Evolutionary conservation across 257 asterid genomes (phyloP).

Genomic region (Ehretia macrophylla): DNA sequence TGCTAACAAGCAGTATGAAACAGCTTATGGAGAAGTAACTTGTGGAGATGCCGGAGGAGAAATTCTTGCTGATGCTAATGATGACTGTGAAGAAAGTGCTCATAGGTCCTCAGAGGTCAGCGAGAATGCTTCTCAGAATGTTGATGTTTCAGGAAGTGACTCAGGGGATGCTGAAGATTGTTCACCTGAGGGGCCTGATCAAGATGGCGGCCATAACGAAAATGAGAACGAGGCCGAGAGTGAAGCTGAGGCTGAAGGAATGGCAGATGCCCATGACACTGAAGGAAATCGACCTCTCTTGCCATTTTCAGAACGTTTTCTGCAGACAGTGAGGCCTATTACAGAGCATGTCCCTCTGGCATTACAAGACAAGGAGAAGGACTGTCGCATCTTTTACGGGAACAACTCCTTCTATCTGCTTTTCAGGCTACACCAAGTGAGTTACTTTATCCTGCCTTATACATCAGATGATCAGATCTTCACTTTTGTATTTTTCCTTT

Average conservation of each 20-base stretch:
- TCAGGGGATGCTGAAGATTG: constrained; percentile 73
- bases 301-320: constrained; percentile 39
- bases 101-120: constrained; percentile 59
- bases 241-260: constrained; percentile 71
- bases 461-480: constrained; percentile 9
- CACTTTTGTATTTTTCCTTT: constrained; percentile 3
- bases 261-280: constrained; percentile 45
- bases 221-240: constrained; percentile 63
- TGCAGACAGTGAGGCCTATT: constrained; percentile 63
- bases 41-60: constrained; percentile 37
- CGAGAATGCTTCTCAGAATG: constrained; percentile 75
- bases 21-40: constrained; percentile 24
- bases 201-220: constrained; percentile 52
- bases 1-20: constrained; percentile 26
- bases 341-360: constrained; percentile 32
- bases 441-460: constrained; percentile 2
- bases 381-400: constrained; percentile 61
- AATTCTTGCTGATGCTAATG: constrained; percentile 47
- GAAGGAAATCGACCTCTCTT: constrained; percentile 39
- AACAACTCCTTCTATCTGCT: constrained; percentile 79
- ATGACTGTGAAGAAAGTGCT: constrained; percentile 63
- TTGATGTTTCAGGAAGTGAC: constrained; percentile 62
- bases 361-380: constrained; percentile 40
- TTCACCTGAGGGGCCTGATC: constrained; percentile 62
- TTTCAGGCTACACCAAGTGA: constrained; percentile 87